Percentiles rank a stretch among this genome's conserved stretches.
These are phyloP conservation scores for Suhomyces xylopsoci DNA, from an alignment of 805 yeast species.

Conservation along the genomic window DNA sequence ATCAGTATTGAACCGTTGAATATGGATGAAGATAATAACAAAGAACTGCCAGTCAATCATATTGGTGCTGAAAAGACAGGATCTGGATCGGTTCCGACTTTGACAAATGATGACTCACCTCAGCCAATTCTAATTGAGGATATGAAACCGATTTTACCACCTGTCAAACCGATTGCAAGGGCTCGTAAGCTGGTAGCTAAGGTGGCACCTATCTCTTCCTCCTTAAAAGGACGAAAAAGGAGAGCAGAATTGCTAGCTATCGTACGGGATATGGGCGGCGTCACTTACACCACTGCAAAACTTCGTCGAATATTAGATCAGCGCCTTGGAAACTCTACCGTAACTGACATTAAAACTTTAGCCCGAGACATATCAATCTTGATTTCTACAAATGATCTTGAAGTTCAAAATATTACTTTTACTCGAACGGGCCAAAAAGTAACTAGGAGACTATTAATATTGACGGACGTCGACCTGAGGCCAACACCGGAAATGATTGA, in stretches of 20 bases:
- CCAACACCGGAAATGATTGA: conserved; percentile 31
- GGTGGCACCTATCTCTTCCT: conserved; percentile 4
- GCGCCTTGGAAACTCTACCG: conserved; percentile 23
- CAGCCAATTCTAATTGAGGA: conserved; percentile 6
- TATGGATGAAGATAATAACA: not conserved
- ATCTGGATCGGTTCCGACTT: not conserved
- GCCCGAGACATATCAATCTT: conserved; percentile 35
- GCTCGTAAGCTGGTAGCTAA: conserved; percentile 1
- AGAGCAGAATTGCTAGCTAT: conserved; percentile 27
- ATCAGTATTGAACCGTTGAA: not conserved
- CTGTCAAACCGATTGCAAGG: conserved; percentile 1
- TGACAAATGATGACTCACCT: not conserved
- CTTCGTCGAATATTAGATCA: conserved; percentile 33
- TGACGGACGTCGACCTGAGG: conserved; percentile 22
- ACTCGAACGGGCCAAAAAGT: conserved; percentile 24
- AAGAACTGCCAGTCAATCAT: not conserved
- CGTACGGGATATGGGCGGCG: conserved; percentile 38
- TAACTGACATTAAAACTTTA: conserved; percentile 38
- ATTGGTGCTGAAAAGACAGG: not conserved
- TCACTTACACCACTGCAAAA: conserved; percentile 29
- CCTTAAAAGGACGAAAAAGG: conserved; percentile 30
- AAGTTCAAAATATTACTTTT: conserved; percentile 22
- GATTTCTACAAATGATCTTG: conserved; percentile 19
- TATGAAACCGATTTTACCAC: conserved; percentile 11
- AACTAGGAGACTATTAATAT: conserved; percentile 31